A percentile compares a stretch with the other conserved stretches of the same genome.
Evolutionary conservation across 441 rosid species (phyloP).

Genomic region (Erodium texanum): DNA sequence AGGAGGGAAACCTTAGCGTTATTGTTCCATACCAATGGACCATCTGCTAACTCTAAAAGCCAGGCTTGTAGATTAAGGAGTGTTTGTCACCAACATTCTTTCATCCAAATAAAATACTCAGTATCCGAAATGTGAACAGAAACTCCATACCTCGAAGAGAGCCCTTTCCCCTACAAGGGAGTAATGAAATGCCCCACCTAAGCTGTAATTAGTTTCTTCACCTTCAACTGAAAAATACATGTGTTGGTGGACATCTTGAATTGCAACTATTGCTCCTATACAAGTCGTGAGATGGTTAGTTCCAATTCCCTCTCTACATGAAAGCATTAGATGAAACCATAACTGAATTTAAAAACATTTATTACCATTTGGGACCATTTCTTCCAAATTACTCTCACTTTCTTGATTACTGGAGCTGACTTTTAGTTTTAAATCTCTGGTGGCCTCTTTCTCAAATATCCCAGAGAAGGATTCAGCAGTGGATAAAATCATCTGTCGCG

Average conservation of each 20-base stretch:
- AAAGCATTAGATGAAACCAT: constrained; percentile 15
- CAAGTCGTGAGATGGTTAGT: constrained; percentile 19
- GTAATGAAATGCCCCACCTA: constrained; percentile 70
- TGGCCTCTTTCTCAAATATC: constrained; percentile 30
- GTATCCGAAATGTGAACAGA: background rate
- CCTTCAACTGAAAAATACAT: constrained; percentile 70
- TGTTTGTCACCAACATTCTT: background rate
- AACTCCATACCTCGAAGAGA: constrained; percentile 66
- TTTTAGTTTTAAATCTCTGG: constrained; percentile 28
- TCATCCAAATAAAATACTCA: constrained; percentile 7
- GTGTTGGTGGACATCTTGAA: constrained; percentile 87
- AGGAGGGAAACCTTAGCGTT: background rate
- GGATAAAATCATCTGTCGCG: constrained; percentile 59
- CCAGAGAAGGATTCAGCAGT: constrained; percentile 51
- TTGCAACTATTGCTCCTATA: constrained; percentile 76
- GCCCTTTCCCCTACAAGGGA: constrained; percentile 81
- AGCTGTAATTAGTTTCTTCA: constrained; percentile 40
- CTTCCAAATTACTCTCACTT: constrained; percentile 37
- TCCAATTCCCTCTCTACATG: constrained; percentile 20
- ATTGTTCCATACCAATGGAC: background rate
- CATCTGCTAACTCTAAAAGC: constrained; percentile 4
- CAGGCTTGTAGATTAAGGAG: background rate
- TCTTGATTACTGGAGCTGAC: constrained; percentile 31
- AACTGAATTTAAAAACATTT: background rate
- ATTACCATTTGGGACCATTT: constrained; percentile 72